These are phyloP conservation scores for Naganishia friedmannii DNA, from an alignment of 768 basidiomycete species.

Conservation along the genomic window DNA sequence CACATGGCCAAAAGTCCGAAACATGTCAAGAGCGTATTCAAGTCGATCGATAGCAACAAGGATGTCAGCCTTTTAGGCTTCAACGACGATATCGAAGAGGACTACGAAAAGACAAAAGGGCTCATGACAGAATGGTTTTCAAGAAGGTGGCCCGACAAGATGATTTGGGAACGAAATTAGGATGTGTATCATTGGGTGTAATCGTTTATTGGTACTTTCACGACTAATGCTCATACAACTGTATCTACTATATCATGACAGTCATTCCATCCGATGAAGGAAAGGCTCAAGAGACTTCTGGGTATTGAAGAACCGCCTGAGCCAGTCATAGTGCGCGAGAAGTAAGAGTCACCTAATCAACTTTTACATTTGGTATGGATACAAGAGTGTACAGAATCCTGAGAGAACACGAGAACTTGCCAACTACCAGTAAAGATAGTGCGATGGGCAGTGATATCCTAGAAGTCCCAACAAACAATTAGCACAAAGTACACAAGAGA, in stretches of 20 bases:
- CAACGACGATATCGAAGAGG: constrained; percentile 47
- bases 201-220: neutral
- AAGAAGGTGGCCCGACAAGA: constrained; percentile 26
- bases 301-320: too few relatives aligned
- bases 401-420: neutral
- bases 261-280: too few relatives aligned
- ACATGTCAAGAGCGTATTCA: constrained; percentile 39
- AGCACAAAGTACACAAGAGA: neutral
- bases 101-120: constrained; percentile 37
- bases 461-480: neutral
- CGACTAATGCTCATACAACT: neutral
- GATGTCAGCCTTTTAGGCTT: constrained; percentile 41
- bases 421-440: constrained; percentile 26
- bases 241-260: constrained; percentile 4
- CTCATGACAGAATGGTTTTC: constrained; percentile 29
- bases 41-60: constrained; percentile 36
- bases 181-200: neutral
- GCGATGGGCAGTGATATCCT: constrained; percentile 29
- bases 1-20: constrained; percentile 42
- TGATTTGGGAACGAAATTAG: constrained; percentile 32
- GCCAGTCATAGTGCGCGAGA: too few relatives aligned
- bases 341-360: neutral
- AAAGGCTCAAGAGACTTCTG: neutral
- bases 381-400: neutral
- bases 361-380: neutral